Evolutionary conservation across 768 basidiomycete species (phyloP), one percentile per base, ranked within the genome.

Genomic region (Hygrocybe coccinea): DNA sequence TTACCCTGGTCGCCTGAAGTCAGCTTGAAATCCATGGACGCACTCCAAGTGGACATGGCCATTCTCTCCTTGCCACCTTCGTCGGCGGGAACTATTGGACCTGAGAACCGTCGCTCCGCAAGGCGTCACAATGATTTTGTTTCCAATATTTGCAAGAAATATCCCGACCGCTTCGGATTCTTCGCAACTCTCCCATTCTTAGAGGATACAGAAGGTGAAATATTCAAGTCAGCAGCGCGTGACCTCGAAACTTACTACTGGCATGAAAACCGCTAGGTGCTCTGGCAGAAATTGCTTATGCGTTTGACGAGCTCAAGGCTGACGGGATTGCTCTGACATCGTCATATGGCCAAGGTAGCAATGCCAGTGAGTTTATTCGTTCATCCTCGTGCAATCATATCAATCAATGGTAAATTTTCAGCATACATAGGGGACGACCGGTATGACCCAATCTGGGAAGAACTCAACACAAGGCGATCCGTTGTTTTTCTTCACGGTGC

Each of bases 401-500:
- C 25, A 44, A 60, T 56, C n/a, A 10, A 54, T 21, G n/a, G 29
- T 3, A 5, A 41, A 11, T 47, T 19, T n/a, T 29, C 54, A 89
- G 87, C 68, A 54, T 89, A 88, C 66, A 65, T 89, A 34, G 88
- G 84, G 9, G 77, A 89, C 62, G 79, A 84, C 57, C 59, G 62
- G 9, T 90, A 82, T 58, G 81, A 85, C 51, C 74, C 78, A 14
- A 74, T 91, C 56, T 90, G 87, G 87, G 74, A 76, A n/a, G 86
- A 85, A 62, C 76, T 91, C 25, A 59, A 89, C 64, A 71, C 67
- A 53, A 77, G 87, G 35, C 63, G 69, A 7, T 78, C 83, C 2
- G 77, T 84, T 25, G 84, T 89, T 17, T 87, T 89, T 64, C 71
- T 91, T 19, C 88, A 91, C 66, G 87, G 88, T 33, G 76, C 82